Base-by-base conservation (phyloP, 140 eudicot species). In the Senecio squalidus region DNA sequence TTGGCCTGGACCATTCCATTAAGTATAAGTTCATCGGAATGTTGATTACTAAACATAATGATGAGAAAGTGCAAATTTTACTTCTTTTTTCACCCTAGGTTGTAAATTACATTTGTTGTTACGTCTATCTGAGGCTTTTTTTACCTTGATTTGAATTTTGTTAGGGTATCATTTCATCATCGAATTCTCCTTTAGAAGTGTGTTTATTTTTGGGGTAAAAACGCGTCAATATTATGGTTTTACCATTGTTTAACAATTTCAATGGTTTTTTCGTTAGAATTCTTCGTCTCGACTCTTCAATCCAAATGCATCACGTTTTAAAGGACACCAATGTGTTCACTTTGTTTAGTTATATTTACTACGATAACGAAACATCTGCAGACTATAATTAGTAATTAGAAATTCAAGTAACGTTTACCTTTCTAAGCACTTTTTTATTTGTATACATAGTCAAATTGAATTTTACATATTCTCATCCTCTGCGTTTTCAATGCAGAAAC, bases 401-500 rank as follows among this genome's bases (percentile, higher is more conserved):
- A 17, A n/a, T n/a, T n/a, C n/a, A n/a, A n/a, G n/a, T 2, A 49
- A 30, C 9, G 23, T 9, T 55, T 31, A 44, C 15, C 44, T 29
- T 53, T 53, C 59, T 3, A 28, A 36, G 27, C 28, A 0, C 45
- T 29, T 17, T 9, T 26, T 50, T 9, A 52, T 28, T 27, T 26
- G 40, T 13, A n/a, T 15, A 45, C 18, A 3, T 13, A 3, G 10
- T 52, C 27, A n/a, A 6, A n/a, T 40, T 59, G 0, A 29, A 50
- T 23, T 23, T 31, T 36, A 15, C 26, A 9, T 21, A 40, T 39
- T 26, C 33, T 52, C 15, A 49, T 50, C 13, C 14, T 25, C 27
- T 65, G 36, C 14, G 6, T 64, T 50, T n/a, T 17, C 23, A 28
- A 58, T 66, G 77, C 79, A 89, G 97, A 75, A 74, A 82, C 31